phyloP scores from a whole-genome alignment of 441 rosid species.

The Adansonia grandidieri region DNA sequence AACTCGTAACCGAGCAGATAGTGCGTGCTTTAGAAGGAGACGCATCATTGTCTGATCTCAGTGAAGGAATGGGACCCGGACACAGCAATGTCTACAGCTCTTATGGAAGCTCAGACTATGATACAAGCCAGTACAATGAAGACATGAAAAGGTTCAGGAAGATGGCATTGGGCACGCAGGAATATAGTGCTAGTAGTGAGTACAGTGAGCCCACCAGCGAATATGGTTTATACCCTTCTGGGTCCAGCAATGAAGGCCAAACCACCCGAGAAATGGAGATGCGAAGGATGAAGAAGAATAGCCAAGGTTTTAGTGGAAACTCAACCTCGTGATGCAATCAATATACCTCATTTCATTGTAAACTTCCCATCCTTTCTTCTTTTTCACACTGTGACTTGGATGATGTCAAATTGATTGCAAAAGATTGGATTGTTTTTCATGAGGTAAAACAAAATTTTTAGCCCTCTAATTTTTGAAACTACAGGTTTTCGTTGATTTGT shows the following conservation, averaged over 20 bases:
- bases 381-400: slow-evolving; percentile 20
- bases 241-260: slow-evolving; percentile 81
- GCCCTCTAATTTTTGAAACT: slow-evolving; percentile 25
- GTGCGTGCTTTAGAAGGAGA: slow-evolving; percentile 91
- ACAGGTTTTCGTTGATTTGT: slow-evolving; percentile 31
- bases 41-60: slow-evolving; percentile 65
- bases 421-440: slow-evolving; percentile 30
- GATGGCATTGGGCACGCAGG: slow-evolving; percentile 77
- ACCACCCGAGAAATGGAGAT: slow-evolving; percentile 81
- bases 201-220: slow-evolving; percentile 77
- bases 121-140: slow-evolving; percentile 76
- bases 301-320: slow-evolving; percentile 51
- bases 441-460: slow-evolving; percentile 17
- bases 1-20: slow-evolving; percentile 55
- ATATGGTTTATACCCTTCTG: slow-evolving; percentile 74
- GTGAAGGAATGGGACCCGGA: slow-evolving; percentile 84
- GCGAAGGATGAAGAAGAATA: slow-evolving; percentile 49
- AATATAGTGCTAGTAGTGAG: slow-evolving; percentile 62
- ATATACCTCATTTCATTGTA: slow-evolving; percentile 34
- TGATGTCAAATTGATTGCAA: slow-evolving; percentile 29
- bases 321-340: slow-evolving; percentile 33
- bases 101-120: slow-evolving; percentile 76
- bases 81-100: slow-evolving; percentile 67
- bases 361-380: slow-evolving; percentile 17
- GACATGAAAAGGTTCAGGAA: slow-evolving; percentile 80